phyloP scores from a whole-genome alignment of 108 stramenopile species.

The Fistulifera pelliculosa region DNA sequence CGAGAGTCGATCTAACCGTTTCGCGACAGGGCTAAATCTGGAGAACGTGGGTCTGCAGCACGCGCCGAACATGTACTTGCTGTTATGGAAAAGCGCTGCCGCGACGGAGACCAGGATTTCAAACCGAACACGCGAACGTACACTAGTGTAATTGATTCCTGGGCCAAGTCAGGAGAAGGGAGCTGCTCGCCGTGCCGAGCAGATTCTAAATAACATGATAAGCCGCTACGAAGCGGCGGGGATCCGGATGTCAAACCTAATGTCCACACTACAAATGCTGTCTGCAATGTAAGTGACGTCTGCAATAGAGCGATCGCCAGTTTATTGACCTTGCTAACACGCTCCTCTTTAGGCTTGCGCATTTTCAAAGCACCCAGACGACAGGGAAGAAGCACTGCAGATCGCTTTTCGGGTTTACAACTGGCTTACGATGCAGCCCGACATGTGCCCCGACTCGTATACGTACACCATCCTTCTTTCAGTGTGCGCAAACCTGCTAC shows the following conservation, averaged over 20 bases:
- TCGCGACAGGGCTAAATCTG: slow-evolving; percentile 27
- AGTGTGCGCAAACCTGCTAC: slow-evolving; percentile 77
- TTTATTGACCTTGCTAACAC: too few relatives aligned
- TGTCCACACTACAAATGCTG: slow-evolving; percentile 61
- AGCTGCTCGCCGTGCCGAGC: slow-evolving; percentile 35
- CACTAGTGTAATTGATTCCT: slow-evolving; percentile 53
- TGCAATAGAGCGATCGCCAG: too few relatives aligned
- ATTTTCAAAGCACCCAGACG: slow-evolving; percentile 43
- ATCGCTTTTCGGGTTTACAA: slow-evolving; percentile 84
- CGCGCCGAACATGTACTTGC: slow-evolving; percentile 53
- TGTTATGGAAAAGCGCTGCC: slow-evolving; percentile 45
- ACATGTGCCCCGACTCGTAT: slow-evolving; percentile 80
- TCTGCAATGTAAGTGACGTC: slow-evolving; percentile 56
- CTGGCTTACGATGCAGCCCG: slow-evolving; percentile 51
- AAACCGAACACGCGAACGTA: slow-evolving; percentile 48
- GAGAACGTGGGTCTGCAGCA: slow-evolving; percentile 42
- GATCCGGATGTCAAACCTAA: slow-evolving; percentile 60
- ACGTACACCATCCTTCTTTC: slow-evolving; percentile 85
- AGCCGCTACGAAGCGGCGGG: slow-evolving; percentile 25
- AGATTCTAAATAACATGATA: slow-evolving; percentile 46
- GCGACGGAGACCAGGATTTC: slow-evolving; percentile 45
- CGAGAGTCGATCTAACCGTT: too few relatives aligned
- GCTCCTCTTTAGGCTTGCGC: slow-evolving; percentile 55
- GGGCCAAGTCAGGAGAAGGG: slow-evolving; percentile 50
- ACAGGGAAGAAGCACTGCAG: slow-evolving; percentile 41